Evolutionary conservation across 2,329 filamentous ascomycete species (phyloP).

Genomic region (Aureobasidium sp.): DNA sequence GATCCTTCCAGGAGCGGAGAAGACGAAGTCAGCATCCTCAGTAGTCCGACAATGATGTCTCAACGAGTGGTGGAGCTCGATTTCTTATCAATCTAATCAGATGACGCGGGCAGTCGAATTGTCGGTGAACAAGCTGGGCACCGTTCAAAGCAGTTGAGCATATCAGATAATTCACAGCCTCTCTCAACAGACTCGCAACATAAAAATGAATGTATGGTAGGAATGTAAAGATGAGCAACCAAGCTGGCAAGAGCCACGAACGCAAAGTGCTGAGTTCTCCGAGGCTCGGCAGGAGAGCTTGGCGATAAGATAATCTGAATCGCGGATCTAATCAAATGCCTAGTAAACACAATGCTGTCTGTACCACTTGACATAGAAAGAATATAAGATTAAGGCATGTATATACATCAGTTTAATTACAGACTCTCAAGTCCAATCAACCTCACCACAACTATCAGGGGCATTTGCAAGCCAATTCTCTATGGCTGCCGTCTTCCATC

Average conservation of each 20-base stretch:
- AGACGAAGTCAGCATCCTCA: neutral
- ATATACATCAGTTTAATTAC: neutral
- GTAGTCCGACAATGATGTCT: neutral
- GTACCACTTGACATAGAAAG: neutral
- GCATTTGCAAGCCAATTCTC: neutral
- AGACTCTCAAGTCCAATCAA: neutral
- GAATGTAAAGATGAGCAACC: neutral
- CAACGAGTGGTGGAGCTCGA: too few relatives aligned
- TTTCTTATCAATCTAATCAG: conserved; percentile 13
- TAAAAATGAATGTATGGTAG: too few relatives aligned
- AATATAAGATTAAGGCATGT: neutral
- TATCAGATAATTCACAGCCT: neutral
- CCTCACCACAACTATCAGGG: neutral
- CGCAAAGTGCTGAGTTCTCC: neutral
- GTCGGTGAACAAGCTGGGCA: neutral
- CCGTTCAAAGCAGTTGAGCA: too few relatives aligned
- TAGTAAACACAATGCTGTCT: neutral
- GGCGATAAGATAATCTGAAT: conserved; percentile 5
- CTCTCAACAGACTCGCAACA: neutral
- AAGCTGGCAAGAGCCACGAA: neutral
- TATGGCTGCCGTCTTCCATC: neutral
- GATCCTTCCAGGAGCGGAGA: neutral
- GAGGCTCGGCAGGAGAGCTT: neutral
- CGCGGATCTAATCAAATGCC: neutral
- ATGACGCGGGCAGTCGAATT: neutral